phyloP scores from a whole-genome alignment of 345 rosid species.

The Ceriops decandra region DNA sequence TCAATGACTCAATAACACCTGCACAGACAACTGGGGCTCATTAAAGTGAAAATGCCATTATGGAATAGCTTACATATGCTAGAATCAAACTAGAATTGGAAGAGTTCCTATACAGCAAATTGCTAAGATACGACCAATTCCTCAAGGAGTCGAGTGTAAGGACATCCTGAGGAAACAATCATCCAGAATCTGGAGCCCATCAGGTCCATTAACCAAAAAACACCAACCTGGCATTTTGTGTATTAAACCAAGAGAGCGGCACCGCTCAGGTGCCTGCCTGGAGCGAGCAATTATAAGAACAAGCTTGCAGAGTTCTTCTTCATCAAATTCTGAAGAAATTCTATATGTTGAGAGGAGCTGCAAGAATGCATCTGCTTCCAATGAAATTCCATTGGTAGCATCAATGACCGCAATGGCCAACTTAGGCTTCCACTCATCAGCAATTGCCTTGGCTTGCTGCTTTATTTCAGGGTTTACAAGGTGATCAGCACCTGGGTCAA shows the following conservation, averaged over 20 bases:
- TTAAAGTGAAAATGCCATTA: neutral
- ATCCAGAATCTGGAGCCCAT: constrained; percentile 32
- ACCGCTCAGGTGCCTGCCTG: constrained; percentile 62
- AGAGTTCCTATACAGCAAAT: constrained; percentile 6
- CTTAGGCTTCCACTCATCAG: constrained; percentile 59
- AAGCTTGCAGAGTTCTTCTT: constrained; percentile 65
- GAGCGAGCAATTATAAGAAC: constrained; percentile 46
- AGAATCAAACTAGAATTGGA: constrained; percentile 4
- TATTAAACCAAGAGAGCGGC: constrained; percentile 57
- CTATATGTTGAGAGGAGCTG: constrained; percentile 66
- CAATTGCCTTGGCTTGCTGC: constrained; percentile 70
- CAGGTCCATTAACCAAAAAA: constrained; percentile 41
- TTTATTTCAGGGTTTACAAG: constrained; percentile 52
- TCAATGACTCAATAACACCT: constrained; percentile 46
- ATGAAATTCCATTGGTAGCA: constrained; percentile 52
- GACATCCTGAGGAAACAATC: constrained; percentile 21
- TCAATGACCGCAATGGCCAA: constrained; percentile 46
- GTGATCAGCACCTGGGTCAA: constrained; percentile 49
- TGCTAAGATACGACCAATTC: constrained; percentile 6
- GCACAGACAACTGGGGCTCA: constrained; percentile 20
- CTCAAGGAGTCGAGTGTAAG: constrained; percentile 12
- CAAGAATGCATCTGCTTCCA: constrained; percentile 62
- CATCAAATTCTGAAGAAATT: constrained; percentile 63
- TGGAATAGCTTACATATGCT: constrained; percentile 3
- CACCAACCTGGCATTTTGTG: constrained; percentile 68